Percentiles rank a stretch among this genome's conserved stretches.
These are phyloP conservation scores for Trichomonas vaginalis DNA, from an alignment of 208 protist species.

Conservation along the genomic window DNA sequence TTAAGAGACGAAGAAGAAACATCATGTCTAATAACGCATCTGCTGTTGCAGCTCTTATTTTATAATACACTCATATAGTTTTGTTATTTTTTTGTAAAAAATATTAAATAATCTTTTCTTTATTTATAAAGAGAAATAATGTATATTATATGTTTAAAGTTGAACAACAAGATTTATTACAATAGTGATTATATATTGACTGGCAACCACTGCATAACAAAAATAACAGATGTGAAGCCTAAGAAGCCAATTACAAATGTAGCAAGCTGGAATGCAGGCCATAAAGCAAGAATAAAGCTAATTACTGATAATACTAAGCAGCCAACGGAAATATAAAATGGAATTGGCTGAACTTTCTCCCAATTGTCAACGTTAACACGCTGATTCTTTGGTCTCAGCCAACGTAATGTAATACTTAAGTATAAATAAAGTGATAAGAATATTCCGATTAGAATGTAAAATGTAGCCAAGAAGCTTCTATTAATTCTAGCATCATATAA, in stretches of 20 bases:
- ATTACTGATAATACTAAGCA: not conserved
- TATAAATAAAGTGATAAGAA: not conserved
- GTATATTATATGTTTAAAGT: no score
- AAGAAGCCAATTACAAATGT: not conserved
- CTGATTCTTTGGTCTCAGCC: not conserved
- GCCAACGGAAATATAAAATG: not conserved
- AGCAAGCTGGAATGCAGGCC: not conserved
- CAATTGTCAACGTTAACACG: not conserved
- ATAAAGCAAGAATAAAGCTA: not conserved
- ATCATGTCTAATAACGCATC: no score
- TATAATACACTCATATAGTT: no score
- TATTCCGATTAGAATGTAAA: not conserved
- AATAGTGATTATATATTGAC: not conserved
- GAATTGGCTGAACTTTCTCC: not conserved
- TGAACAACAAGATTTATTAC: not conserved
- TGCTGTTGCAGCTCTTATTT: no score
- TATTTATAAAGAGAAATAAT: no score
- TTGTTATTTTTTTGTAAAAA: no score
- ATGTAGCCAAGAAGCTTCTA: not conserved
- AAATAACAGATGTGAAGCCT: not conserved
- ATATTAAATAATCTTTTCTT: no score
- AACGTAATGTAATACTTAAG: not conserved
- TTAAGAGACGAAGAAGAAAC: not conserved
- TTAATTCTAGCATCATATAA: not conserved
- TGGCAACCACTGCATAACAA: not conserved